Percentiles rank a stretch among this genome's conserved stretches.
Conservation (phyloP, 169 alveolate genomes). For the Cryptosporidium sp. region DNA sequence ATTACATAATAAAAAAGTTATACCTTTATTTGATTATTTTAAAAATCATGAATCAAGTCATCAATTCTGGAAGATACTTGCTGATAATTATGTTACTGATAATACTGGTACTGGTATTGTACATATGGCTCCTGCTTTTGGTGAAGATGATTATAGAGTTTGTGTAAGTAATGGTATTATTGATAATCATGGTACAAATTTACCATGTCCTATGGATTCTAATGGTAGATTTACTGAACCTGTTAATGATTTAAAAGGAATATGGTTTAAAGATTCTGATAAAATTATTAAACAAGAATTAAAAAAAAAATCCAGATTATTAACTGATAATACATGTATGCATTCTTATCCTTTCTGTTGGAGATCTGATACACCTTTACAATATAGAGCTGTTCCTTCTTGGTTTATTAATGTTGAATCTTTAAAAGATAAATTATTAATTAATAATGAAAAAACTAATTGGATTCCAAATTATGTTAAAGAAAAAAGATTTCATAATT, state of each 20-base stretch:
- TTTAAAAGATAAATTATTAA: conserved; percentile 90
- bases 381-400: conserved; percentile 96
- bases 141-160: conserved; percentile 96
- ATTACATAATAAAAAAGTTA: conserved; percentile 87
- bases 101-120: conserved; percentile 98
- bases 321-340: conserved; percentile 83
- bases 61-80: conserved; percentile 83
- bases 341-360: conserved; percentile 99
- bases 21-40: conserved; percentile 92
- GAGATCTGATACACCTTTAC: conserved; percentile 99
- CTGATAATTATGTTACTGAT: conserved; percentile 94
- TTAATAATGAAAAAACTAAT: conserved; percentile 89
- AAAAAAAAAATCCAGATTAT: conserved; percentile 87
- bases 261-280: conserved; percentile 97
- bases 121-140: conserved; percentile 97
- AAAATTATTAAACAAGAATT: conserved; percentile 89
- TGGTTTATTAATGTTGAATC: conserved; percentile 99
- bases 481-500: conserved; percentile 98
- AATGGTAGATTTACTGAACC: conserved; percentile 90
- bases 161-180: conserved; percentile 79
- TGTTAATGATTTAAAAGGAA: conserved; percentile 87
- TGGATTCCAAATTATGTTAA: conserved; percentile 98
- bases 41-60: conserved; percentile 79
- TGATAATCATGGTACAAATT: conserved; percentile 85
- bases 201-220: conserved; percentile 93